Evolutionary conservation across 768 basidiomycete species (phyloP), one percentile per base, ranked within the genome.

Genomic region (Rhodotorula sphaerocarpa): DNA sequence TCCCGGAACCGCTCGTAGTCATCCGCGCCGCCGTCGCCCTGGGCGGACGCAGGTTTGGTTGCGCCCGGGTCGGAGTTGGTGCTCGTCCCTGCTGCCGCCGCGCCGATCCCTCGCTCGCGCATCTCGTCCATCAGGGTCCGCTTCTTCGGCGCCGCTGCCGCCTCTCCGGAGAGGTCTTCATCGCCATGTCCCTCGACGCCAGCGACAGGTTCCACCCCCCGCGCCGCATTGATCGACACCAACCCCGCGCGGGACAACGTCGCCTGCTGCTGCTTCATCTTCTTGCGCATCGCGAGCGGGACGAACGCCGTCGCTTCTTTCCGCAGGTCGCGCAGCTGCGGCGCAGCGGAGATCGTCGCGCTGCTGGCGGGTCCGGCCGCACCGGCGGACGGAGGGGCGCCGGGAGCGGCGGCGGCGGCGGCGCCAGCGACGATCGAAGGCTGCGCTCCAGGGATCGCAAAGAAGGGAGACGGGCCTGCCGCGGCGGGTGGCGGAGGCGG

Each of bases 231-330:
- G 20, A 65, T 51, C 3, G 33, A 46, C 16, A 25, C 30, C 36
- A 65, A 18, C 15, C 66, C 66, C 15, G 50, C 55, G 30, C 50
- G 44, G 5, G 52, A 61, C 16, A 55, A 36, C 28, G 39, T 33
- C 47, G 56, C 52, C 50, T 61, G 53, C 27, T 59, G 47, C 20
- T 59, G 56, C 16, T 55, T 59, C 7, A 68, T 55, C 63, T 81
- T 85, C 75, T 86, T 90, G 50, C 88, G 82, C 75, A 72, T 69
- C 5, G 86, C 79, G 3, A 84, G 74, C 6, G 95, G 95, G 7
- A 96, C 83, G 71, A 99, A 97, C 0, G 87, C 83, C 1, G 90
- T 93, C 14, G 87, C 86, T 74, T 99, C 95, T 75, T 90, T 91
- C 78, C 91, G 90, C 64, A 97, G 79, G 75, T 99, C 90, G 20